phyloP scores from a whole-genome alignment of 441 rosid genomes.

The Melastoma candidum region DNA sequence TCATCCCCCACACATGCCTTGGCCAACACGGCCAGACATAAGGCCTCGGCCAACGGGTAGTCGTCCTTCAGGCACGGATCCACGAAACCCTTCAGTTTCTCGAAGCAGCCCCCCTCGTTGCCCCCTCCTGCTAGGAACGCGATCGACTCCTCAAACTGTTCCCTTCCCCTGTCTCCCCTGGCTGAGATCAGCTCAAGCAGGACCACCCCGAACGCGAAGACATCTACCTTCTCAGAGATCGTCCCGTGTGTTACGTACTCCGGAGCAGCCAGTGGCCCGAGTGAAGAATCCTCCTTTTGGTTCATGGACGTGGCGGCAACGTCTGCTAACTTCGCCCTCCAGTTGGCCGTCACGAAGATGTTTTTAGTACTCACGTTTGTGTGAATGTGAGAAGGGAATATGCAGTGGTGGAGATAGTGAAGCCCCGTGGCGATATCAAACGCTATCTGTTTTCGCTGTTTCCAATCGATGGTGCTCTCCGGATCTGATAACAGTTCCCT shows the following conservation, averaged over 20 bases:
- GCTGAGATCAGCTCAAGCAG: conserved; percentile 49
- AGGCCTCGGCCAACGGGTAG: conserved; percentile 44
- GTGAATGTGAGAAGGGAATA: conserved; percentile 40
- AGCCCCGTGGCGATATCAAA: conserved; percentile 38
- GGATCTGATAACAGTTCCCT: conserved; percentile 28
- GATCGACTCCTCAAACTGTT: conserved; percentile 25
- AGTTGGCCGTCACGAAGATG: conserved; percentile 27
- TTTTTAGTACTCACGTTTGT: conserved; percentile 29
- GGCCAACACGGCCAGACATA: conserved; percentile 48
- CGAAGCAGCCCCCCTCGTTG: conserved; percentile 43
- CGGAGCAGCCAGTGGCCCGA: conserved; percentile 21
- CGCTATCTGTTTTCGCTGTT: conserved; percentile 30
- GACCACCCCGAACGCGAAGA: conserved; percentile 39
- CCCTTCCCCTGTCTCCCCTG: conserved; percentile 26
- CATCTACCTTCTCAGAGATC: conserved; percentile 31
- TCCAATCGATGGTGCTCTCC: conserved; percentile 25
- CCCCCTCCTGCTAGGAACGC: conserved; percentile 32
- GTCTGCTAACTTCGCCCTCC: conserved; percentile 48
- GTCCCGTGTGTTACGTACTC: conserved; percentile 14
- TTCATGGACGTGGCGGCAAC: conserved; percentile 17
- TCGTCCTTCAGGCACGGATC: conserved; percentile 44
- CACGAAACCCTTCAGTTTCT: conserved; percentile 38
- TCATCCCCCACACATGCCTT: conserved; percentile 55
- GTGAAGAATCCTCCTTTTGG: neutral
- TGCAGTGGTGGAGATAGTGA: conserved; percentile 44